phyloP scores from a whole-genome alignment of 352 stramenopile genomes.

The Globisporangium yorkense region DNA sequence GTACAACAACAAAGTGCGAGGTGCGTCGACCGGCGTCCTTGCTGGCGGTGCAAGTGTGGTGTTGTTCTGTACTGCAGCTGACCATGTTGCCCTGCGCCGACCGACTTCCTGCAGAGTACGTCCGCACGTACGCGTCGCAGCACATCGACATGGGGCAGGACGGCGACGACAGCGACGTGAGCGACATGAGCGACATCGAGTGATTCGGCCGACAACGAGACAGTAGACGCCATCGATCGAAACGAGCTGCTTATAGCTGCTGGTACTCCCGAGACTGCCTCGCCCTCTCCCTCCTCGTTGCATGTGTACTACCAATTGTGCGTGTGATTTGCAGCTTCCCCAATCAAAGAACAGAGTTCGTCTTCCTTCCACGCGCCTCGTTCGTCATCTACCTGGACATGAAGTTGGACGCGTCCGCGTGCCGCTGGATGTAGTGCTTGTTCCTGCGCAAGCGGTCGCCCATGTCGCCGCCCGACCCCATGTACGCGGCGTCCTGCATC shows the following conservation, averaged over 20 bases:
- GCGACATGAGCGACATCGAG: constrained; percentile 80
- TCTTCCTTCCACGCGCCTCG: neutral
- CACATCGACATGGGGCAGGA: constrained; percentile 65
- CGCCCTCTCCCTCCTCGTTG: neutral
- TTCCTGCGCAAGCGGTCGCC: constrained; percentile 71
- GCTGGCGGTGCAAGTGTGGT: neutral
- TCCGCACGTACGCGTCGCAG: constrained; percentile 71
- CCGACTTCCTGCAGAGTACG: constrained; percentile 45
- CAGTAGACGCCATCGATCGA: neutral
- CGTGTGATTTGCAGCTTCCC: neutral
- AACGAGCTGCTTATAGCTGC: constrained; percentile 15
- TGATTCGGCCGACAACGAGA: neutral
- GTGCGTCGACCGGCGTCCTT: constrained; percentile 18
- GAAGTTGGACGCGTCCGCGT: constrained; percentile 76
- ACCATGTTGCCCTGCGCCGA: too few species aligned
- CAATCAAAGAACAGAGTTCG: neutral
- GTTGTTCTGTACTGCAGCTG: neutral
- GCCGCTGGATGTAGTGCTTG: constrained; percentile 81
- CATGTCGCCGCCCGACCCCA: constrained; percentile 58
- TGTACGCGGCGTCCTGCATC: constrained; percentile 71
- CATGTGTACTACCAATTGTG: neutral
- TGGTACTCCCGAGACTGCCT: neutral
- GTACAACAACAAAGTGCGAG: constrained; percentile 88
- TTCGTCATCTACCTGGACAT: constrained; percentile 49
- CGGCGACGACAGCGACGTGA: constrained; percentile 77